Conservation (phyloP, 441 rosid genomes). For the Gossypium laxum region DNA sequence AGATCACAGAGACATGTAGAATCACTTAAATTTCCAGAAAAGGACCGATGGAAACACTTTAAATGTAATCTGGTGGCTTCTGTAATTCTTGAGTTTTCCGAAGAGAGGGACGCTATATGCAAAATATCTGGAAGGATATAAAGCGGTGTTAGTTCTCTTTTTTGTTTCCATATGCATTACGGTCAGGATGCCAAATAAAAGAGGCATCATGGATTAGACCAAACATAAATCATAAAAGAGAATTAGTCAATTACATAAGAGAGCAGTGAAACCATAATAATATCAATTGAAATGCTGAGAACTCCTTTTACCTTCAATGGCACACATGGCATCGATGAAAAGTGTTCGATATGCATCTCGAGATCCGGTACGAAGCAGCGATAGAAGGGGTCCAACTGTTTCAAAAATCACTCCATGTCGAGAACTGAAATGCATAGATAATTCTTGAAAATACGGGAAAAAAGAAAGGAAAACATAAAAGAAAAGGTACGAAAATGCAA, state of each 20-base stretch:
- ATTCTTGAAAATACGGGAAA: not conserved
- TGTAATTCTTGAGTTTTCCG: slow-evolving; percentile 23
- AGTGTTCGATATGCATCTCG: slow-evolving; percentile 69
- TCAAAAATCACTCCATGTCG: slow-evolving; percentile 78
- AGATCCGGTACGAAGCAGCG: slow-evolving; percentile 76
- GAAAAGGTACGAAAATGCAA: not conserved
- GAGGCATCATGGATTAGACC: not conserved
- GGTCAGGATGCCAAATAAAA: not conserved
- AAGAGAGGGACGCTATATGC: slow-evolving; percentile 35
- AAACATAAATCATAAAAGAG: not conserved
- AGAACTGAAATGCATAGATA: slow-evolving; percentile 32
- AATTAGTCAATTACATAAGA: slow-evolving; percentile 9
- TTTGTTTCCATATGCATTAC: not conserved
- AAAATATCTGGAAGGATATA: slow-evolving; percentile 52
- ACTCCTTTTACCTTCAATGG: slow-evolving; percentile 56
- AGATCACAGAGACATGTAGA: slow-evolving; percentile 57
- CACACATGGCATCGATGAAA: slow-evolving; percentile 63
- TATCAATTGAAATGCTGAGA: slow-evolving; percentile 10
- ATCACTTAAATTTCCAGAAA: slow-evolving; percentile 44
- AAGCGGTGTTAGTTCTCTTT: slow-evolving; percentile 18
- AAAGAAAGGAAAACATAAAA: not conserved
- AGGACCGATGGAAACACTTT: slow-evolving; percentile 59
- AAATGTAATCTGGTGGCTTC: slow-evolving; percentile 31
- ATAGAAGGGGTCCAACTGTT: slow-evolving; percentile 69
- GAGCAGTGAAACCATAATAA: slow-evolving; percentile 14